phyloP scores from a whole-genome alignment of 225 moss, liverwort and hornwort genomes.

The Polytrichum commune region DNA sequence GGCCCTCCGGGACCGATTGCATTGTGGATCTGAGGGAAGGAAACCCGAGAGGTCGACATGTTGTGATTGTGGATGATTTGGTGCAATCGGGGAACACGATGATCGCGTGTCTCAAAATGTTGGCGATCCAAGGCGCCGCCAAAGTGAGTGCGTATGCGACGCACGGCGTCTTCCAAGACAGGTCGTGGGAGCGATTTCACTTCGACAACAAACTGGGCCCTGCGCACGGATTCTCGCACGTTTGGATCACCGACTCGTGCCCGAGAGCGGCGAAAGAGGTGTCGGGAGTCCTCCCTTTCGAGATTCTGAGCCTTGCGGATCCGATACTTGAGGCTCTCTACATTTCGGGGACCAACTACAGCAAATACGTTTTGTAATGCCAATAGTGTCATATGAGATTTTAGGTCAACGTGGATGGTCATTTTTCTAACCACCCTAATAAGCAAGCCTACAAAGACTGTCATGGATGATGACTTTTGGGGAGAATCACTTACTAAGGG shows the following conservation, averaged over 20 bases:
- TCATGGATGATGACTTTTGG: no score
- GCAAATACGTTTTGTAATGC: no score
- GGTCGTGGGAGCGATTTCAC: conserved; percentile 49
- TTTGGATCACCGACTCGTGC: conserved; percentile 66
- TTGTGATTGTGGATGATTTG: conserved; percentile 61
- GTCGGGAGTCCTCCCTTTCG: conserved; percentile 47
- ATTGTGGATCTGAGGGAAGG: conserved; percentile 56
- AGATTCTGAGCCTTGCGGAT: conserved; percentile 55
- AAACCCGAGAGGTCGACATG: conserved; percentile 51
- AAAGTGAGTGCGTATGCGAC: conserved; percentile 66
- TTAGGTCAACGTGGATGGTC: no score
- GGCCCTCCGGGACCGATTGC: conserved; percentile 29
- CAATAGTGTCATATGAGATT: no score
- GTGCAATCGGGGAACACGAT: conserved; percentile 57
- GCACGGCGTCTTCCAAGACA: conserved; percentile 54
- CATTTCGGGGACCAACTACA: conserved; percentile 11
- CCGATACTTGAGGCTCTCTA: conserved; percentile 48
- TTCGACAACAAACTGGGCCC: neutral
- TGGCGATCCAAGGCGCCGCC: conserved; percentile 39
- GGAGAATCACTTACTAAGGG: no score
- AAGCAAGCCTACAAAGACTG: no score
- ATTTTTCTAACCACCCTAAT: no score
- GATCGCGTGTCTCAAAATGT: conserved; percentile 61
- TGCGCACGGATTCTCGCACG: conserved; percentile 37
- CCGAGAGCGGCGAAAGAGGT: conserved; percentile 47